These are phyloP conservation scores for Leishmania tarentolae DNA, from an alignment of 208 protist genomes.

Conservation along the genomic window DNA sequence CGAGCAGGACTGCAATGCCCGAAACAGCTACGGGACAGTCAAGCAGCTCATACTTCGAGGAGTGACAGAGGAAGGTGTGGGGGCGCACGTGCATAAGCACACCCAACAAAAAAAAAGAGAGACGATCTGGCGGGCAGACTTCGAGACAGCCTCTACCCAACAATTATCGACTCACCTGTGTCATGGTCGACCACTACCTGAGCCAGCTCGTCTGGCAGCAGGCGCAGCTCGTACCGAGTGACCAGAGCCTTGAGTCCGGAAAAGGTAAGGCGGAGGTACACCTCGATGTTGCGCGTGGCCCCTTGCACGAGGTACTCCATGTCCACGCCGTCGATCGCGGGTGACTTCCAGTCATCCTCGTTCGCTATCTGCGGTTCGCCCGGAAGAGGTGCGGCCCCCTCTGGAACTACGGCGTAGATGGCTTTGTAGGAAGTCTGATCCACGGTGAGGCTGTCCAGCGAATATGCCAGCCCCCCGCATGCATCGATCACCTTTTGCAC, in stretches of 20 bases:
- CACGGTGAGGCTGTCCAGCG: constrained; percentile 32
- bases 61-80: not conserved
- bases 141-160: constrained; percentile 24
- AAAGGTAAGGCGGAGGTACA: constrained; percentile 67
- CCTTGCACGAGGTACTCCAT: constrained; percentile 68
- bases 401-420: constrained; percentile 13
- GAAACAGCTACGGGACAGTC: not conserved
- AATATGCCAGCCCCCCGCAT: constrained; percentile 34
- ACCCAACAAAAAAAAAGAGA: not conserved
- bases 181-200: constrained; percentile 69
- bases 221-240: constrained; percentile 55
- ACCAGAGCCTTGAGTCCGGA: constrained; percentile 59
- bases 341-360: not conserved
- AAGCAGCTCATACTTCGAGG: not conserved
- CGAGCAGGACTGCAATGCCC: not conserved
- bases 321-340: constrained; percentile 48
- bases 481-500: constrained; percentile 49
- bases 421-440: constrained; percentile 26
- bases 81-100: not conserved
- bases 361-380: constrained; percentile 10
- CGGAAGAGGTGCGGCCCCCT: not conserved
- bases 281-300: constrained; percentile 50
- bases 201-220: constrained; percentile 55
- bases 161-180: constrained; percentile 52
- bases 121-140: too few relatives aligned